phyloP scores from a whole-genome alignment of 768 basidiomycete genomes.

The Trametes cinnabarina region DNA sequence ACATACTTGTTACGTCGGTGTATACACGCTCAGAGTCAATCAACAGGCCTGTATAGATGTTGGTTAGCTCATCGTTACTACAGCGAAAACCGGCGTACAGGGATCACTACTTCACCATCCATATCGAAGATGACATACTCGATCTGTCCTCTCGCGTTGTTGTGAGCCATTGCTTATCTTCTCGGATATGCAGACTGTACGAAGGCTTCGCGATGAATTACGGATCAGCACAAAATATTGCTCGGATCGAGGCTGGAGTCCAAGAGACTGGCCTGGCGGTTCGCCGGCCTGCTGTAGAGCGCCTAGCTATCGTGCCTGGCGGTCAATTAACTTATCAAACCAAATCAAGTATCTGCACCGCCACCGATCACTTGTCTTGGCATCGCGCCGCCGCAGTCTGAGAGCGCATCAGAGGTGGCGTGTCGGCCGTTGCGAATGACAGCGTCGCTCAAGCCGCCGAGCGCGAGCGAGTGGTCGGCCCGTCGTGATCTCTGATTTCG shows the following conservation, averaged over 20 bases:
- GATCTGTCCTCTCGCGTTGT: slow-evolving; percentile 10
- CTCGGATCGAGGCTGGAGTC: too few relatives aligned
- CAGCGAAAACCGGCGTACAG: not conserved
- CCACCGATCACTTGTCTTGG: slow-evolving; percentile 4
- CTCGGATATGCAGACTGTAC: too few relatives aligned
- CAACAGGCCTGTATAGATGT: slow-evolving; percentile 54
- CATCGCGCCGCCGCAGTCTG: not conserved
- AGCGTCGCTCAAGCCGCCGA: too few relatives aligned
- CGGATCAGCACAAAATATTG: too few relatives aligned
- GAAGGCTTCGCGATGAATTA: too few relatives aligned
- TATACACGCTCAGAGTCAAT: slow-evolving; percentile 78
- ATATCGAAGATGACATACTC: slow-evolving; percentile 38
- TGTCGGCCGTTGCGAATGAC: too few relatives aligned
- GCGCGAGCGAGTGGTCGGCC: too few relatives aligned
- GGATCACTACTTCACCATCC: slow-evolving; percentile 29
- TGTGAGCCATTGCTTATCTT: not conserved
- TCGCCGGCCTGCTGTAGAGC: not conserved
- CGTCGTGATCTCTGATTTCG: too few relatives aligned
- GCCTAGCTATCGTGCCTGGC: not conserved
- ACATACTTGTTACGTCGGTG: slow-evolving; percentile 73
- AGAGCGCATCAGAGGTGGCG: too few relatives aligned
- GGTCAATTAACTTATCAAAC: not conserved
- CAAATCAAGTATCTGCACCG: too few relatives aligned
- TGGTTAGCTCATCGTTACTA: not conserved
- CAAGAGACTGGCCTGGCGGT: too few relatives aligned